Conservation (phyloP, 495 filamentous ascomycete genomes). For the Podospora didyma region DNA sequence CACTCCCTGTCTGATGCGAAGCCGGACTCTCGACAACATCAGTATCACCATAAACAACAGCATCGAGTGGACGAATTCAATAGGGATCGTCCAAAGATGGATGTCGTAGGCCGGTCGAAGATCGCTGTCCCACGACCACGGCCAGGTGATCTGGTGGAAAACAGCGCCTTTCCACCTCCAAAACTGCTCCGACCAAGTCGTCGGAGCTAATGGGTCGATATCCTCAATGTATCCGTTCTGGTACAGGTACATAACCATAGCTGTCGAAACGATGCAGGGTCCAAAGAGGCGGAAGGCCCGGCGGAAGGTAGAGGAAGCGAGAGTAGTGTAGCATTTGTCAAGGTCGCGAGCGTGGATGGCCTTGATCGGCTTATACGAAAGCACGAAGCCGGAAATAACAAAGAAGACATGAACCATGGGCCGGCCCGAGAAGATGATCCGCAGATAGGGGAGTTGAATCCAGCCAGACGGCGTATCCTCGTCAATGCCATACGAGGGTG, state of each 20-base stretch:
- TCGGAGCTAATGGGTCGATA: conserved; percentile 11
- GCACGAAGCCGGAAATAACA: conserved; percentile 65
- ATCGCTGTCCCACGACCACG: conserved; percentile 51
- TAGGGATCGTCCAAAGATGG: conserved; percentile 64
- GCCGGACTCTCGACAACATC: conserved; percentile 47
- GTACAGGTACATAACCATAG: conserved; percentile 51
- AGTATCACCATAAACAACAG: conserved; percentile 57
- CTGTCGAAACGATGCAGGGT: conserved; percentile 53
- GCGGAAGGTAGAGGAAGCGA: conserved; percentile 62
- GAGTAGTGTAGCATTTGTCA: conserved; percentile 26
- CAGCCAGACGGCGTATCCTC: conserved; percentile 32
- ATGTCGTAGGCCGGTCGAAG: conserved; percentile 55
- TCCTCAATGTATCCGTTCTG: conserved; percentile 44
- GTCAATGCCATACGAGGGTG: conserved; percentile 40
- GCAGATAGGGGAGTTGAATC: conserved; percentile 60
- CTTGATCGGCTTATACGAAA: conserved; percentile 62
- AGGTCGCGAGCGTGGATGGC: conserved; percentile 50
- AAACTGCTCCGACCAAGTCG: conserved; percentile 40
- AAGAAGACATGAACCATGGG: conserved; percentile 75
- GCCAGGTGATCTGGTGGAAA: conserved; percentile 44
- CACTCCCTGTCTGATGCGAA: conserved; percentile 42
- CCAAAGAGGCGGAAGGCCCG: conserved; percentile 61
- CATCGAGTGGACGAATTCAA: conserved; percentile 61
- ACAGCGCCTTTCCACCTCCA: conserved; percentile 47
- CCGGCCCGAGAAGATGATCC: conserved; percentile 59